These are phyloP conservation scores for Neofusicoccum sp. DNA, from an alignment of 2,329 filamentous ascomycete species.

Conservation along the genomic window DNA sequence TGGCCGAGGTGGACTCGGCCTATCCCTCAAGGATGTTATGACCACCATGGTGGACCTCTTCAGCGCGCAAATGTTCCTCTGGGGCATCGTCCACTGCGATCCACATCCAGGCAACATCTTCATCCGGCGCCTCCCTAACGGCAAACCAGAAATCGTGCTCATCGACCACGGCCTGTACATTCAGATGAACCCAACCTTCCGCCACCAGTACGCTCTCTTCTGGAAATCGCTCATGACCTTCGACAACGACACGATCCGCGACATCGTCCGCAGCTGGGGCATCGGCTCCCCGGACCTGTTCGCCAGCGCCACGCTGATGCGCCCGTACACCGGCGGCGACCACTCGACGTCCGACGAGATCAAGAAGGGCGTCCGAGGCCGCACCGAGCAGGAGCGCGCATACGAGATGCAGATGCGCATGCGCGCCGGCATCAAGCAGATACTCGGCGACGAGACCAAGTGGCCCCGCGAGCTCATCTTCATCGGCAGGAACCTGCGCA, in stretches of 20 bases:
- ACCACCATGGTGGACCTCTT: constrained; percentile 95
- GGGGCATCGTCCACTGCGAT: constrained; percentile 94
- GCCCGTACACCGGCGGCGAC: constrained; percentile 87
- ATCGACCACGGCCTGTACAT: constrained; percentile 98
- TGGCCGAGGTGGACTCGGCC: constrained; percentile 77
- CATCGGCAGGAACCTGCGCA: constrained; percentile 87
- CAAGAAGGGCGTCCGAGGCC: constrained; percentile 54
- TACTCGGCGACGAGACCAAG: constrained; percentile 82
- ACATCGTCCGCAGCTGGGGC: constrained; percentile 80
- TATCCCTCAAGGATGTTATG: constrained; percentile 87
- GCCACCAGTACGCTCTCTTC: constrained; percentile 78
- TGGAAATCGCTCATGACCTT: constrained; percentile 95
- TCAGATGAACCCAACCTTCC: constrained; percentile 80
- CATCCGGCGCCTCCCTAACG: constrained; percentile 79
- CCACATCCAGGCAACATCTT: constrained; percentile 98
- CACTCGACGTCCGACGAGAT: constrained; percentile 64
- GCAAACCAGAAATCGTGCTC: constrained; percentile 86
- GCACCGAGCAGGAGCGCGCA: constrained; percentile 60
- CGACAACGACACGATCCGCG: constrained; percentile 77
- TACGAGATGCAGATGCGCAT: constrained; percentile 81
- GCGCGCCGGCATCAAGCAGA: constrained; percentile 72
- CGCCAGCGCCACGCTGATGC: constrained; percentile 84
- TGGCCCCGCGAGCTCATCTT: constrained; percentile 92
- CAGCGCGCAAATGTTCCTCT: constrained; percentile 97
- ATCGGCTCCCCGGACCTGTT: constrained; percentile 89